A percentile compares a stretch with the other conserved stretches of the same genome.
Evolutionary conservation across 768 basidiomycete genomes (phyloP).

Genomic region (Lactifluus rugatus): DNA sequence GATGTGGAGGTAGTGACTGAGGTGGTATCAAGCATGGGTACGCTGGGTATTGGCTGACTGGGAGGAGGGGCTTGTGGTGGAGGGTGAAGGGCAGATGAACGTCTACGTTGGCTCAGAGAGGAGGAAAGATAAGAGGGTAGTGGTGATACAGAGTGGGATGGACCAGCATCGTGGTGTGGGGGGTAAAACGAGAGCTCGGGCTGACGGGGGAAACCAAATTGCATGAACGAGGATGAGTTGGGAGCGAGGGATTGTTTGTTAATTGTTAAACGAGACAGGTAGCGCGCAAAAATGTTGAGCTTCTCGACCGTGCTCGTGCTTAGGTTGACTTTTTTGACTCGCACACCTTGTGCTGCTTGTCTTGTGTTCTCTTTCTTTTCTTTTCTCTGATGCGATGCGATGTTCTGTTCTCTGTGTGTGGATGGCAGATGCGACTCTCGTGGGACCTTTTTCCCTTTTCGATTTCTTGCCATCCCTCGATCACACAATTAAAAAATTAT

Average conservation of each 20-base stretch:
- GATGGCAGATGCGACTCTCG: background rate
- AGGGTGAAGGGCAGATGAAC: slow-evolving; percentile 54
- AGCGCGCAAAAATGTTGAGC: no score
- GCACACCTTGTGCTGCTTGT: no score
- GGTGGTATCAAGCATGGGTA: slow-evolving; percentile 35
- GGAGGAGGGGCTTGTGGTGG: slow-evolving; percentile 67
- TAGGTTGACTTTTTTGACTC: no score
- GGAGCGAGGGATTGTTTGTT: no score
- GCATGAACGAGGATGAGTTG: slow-evolving; percentile 1
- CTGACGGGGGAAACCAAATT: slow-evolving; percentile 24
- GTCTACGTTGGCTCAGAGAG: slow-evolving; percentile 41
- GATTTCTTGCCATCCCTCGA: background rate
- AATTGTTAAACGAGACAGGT: no score
- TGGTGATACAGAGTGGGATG: slow-evolving; percentile 27
- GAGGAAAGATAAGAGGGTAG: slow-evolving; percentile 25
- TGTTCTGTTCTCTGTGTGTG: no score
- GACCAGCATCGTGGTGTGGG: slow-evolving; percentile 21
- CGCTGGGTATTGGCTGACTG: slow-evolving; percentile 59
- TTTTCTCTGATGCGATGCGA: no score
- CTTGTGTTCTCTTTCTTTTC: no score
- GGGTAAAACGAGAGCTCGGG: slow-evolving; percentile 20
- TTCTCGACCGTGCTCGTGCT: no score
- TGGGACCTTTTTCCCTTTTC: slow-evolving; percentile 1
- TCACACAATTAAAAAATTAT: background rate
- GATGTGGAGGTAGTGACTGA: slow-evolving; percentile 26